Conservation (phyloP, 2,329 filamentous ascomycete species). For the Penicillium sp. region DNA sequence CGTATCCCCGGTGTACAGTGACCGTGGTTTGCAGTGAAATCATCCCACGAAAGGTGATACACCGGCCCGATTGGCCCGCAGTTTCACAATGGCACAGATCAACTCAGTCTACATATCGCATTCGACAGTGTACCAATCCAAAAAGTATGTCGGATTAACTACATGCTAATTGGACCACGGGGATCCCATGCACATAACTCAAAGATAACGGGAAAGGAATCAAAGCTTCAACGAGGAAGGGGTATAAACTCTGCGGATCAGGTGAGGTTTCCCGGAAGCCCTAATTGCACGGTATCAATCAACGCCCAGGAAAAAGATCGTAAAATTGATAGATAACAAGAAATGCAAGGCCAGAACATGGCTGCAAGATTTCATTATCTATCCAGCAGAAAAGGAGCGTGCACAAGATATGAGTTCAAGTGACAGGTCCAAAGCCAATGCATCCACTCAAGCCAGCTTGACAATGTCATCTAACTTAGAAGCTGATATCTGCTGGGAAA, state of each 20-base stretch:
- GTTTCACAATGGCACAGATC: not conserved
- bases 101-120: not conserved
- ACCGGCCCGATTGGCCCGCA: not conserved
- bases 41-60: too few species aligned
- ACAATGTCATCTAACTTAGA: not conserved
- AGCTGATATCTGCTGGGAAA: not conserved
- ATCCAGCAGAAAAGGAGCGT: not conserved
- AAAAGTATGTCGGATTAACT: not conserved
- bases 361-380: not conserved
- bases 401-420: not conserved
- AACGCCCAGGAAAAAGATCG: not conserved
- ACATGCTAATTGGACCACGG: not conserved
- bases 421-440: not conserved
- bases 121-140: not conserved
- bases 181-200: not conserved
- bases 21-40: too few species aligned
- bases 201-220: not conserved
- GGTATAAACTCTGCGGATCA: too few species aligned
- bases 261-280: not conserved
- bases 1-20: too few species aligned
- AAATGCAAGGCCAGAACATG: not conserved
- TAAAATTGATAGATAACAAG: not conserved
- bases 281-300: not conserved
- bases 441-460: not conserved
- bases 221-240: too few species aligned